These are phyloP conservation scores for Sphaerostilbella broomeana DNA, from an alignment of 2,329 filamentous ascomycete species.

Conservation along the genomic window DNA sequence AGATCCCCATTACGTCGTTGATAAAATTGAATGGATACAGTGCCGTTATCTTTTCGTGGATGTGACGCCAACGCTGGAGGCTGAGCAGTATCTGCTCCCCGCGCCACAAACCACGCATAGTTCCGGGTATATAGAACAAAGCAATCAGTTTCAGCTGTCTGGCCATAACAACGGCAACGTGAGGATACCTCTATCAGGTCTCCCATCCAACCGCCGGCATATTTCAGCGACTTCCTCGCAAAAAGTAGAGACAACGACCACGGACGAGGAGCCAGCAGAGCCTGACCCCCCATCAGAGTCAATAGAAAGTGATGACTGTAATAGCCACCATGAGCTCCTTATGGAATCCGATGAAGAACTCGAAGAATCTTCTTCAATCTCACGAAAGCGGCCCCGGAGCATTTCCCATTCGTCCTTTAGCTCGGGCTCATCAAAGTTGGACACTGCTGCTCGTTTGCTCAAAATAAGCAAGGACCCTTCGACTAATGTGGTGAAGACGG, in stretches of 20 bases:
- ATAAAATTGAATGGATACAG: conserved; percentile 78
- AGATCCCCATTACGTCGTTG: conserved; percentile 62
- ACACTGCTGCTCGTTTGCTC: conserved; percentile 7
- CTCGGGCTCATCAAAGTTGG: conserved; percentile 16
- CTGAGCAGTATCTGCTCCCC: conserved; percentile 12
- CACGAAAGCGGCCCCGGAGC: conserved; percentile 6
- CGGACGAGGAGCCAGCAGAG: neutral
- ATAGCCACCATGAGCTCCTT: conserved; percentile 19
- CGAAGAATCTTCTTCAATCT: too few species aligned
- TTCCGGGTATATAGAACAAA: conserved; percentile 23
- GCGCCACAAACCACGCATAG: conserved; percentile 2
- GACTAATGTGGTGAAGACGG: conserved; percentile 18
- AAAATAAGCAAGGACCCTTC: neutral
- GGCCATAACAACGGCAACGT: conserved; percentile 6
- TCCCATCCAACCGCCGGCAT: conserved; percentile 10
- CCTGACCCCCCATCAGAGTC: neutral
- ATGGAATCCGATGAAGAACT: conserved; percentile 19
- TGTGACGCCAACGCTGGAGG: conserved; percentile 13
- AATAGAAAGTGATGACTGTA: conserved; percentile 7
- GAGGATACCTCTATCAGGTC: conserved; percentile 23
- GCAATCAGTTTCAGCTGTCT: conserved; percentile 14
- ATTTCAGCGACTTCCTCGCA: neutral
- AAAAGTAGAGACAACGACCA: neutral
- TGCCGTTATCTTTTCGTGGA: conserved; percentile 71
- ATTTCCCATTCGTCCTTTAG: too few species aligned